Base-by-base conservation (phyloP, 1,284 basidiomycete genomes). In the Rhodofomes roseus region DNA sequence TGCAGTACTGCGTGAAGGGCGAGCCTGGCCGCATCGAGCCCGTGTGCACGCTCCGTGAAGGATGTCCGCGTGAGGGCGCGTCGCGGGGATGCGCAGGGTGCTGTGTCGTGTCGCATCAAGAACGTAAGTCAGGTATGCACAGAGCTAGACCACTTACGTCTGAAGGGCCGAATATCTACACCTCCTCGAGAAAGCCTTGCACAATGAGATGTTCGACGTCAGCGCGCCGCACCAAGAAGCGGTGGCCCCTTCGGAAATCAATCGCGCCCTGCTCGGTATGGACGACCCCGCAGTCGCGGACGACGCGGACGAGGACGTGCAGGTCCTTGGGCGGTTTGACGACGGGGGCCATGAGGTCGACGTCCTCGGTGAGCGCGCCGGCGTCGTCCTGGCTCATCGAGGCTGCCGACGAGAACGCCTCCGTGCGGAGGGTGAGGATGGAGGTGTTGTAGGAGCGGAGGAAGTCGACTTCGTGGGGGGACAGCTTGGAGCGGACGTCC, bases 171-270 rank as follows among this genome's bases (percentile, higher is more conserved):
- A 29, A 12, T 34, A 51, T 29, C 25, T 54, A 60, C 4, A 54
- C 51, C 52, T 89, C 83, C 75, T 96, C 92, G 62, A 98, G 76
- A 73, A 90, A 96, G 3, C 95, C 95, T 69, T 95, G 92, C 1
- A 96, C 86, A 66, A 98, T 92, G 64, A 98, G 81, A 71, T 94
- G 87, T 73, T 98, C 96, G 60, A 98, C 88, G 73, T 96, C 93
- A 11, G 89, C 84, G 64, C 93, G 79, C 51, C 90, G 81, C 55
- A 97, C 87, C 78, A 94, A 85, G 69, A 94, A 95, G 60, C 95
- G 77, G 74, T 95, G 90, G 0, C 95, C 95, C 72, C 89, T 92
- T 66, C 85, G 83, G 70, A 98, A 95, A 71, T 95, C 90, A 60
- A 98, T 88, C 60, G 83, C 85, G 36, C 94, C 94, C 58, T 89